phyloP scores from a whole-genome alignment of 208 protist genomes.

The Naegleria lovaniensis region DNA sequence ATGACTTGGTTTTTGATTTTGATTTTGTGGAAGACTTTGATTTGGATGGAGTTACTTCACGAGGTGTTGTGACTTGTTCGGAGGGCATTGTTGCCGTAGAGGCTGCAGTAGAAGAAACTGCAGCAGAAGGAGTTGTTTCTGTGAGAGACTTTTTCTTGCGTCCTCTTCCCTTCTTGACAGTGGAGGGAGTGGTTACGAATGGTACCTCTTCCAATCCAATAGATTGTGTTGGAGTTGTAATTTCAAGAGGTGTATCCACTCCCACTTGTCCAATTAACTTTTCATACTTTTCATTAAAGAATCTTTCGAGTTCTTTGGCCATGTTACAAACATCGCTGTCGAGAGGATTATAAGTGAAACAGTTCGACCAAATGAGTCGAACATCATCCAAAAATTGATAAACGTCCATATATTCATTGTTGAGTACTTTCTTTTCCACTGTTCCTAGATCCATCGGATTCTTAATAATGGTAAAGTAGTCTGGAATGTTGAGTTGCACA shows the following conservation, averaged over 20 bases:
- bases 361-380: constrained; percentile 39
- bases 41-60: neutral
- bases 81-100: neutral
- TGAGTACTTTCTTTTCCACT: constrained; percentile 32
- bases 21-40: neutral
- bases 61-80: neutral
- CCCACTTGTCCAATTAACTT: neutral
- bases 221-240: neutral
- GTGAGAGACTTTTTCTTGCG: neutral
- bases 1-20: neutral
- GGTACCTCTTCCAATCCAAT: neutral
- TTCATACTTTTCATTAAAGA: neutral
- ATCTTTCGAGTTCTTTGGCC: constrained; percentile 32
- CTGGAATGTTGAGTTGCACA: constrained; percentile 47
- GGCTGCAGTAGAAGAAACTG: neutral
- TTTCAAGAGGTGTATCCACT: neutral
- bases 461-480: constrained; percentile 63
- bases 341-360: constrained; percentile 36
- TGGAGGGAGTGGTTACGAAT: neutral
- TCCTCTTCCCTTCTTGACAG: neutral
- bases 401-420: constrained; percentile 27
- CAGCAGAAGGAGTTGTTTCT: neutral
- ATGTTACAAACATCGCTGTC: constrained; percentile 35
- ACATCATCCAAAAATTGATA: constrained; percentile 39
- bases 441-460: constrained; percentile 64